Conservation (phyloP, 768 basidiomycete genomes). For the Xerocomus spinulosus region DNA sequence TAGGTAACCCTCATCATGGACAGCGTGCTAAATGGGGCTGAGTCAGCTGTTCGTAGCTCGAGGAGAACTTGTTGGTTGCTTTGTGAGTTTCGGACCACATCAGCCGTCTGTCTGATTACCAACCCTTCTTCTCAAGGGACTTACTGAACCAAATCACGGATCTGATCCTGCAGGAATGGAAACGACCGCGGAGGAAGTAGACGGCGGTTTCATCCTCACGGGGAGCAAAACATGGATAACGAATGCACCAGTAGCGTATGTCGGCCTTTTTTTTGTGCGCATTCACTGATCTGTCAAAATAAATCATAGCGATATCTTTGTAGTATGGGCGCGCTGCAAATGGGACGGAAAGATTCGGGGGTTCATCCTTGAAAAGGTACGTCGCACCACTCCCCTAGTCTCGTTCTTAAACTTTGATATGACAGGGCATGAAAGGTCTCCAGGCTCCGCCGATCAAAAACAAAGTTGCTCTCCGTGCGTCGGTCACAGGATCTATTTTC, state of each 20-base stretch:
- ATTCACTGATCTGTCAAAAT: slow-evolving; percentile 7
- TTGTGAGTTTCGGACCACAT: slow-evolving; percentile 50
- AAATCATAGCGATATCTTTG: slow-evolving; percentile 67
- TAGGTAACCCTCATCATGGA: slow-evolving; percentile 46
- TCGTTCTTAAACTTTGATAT: neutral
- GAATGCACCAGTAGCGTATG: slow-evolving; percentile 86
- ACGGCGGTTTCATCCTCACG: slow-evolving; percentile 80
- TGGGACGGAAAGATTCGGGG: slow-evolving; percentile 92
- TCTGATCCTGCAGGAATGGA: slow-evolving; percentile 99
- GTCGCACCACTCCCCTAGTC: neutral
- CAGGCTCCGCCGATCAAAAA: slow-evolving; percentile 86
- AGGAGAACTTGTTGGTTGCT: slow-evolving; percentile 88
- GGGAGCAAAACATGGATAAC: slow-evolving; percentile 99
- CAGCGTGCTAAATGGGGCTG: neutral
- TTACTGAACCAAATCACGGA: slow-evolving; percentile 96
- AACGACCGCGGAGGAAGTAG: slow-evolving; percentile 79
- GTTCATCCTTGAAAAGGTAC: slow-evolving; percentile 85
- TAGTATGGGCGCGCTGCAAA: slow-evolving; percentile 92
- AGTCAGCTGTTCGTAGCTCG: slow-evolving; percentile 44
- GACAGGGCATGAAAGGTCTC: slow-evolving; percentile 77
- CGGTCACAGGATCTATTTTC: slow-evolving; percentile 82
- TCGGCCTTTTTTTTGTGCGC: slow-evolving; percentile 10
- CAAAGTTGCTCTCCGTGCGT: slow-evolving; percentile 86
- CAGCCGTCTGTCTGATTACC: neutral
- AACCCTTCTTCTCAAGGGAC: slow-evolving; percentile 50